Percentiles rank a stretch among this genome's conserved stretches.
Evolutionary conservation across 2,329 filamentous ascomycete species (phyloP).

Genomic region (Cadophora luteo-olivacea): DNA sequence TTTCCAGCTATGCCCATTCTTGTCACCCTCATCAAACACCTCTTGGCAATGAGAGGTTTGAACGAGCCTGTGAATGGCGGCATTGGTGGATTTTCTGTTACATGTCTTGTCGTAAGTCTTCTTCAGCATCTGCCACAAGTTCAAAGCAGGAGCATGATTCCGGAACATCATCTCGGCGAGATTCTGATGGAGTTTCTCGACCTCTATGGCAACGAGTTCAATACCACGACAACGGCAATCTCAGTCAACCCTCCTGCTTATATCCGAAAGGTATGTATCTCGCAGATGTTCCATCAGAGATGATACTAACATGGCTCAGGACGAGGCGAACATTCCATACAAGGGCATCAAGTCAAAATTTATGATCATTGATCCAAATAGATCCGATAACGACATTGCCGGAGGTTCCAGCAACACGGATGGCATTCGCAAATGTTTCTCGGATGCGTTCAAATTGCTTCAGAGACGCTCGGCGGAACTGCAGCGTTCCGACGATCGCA

Average conservation of each 20-base stretch:
- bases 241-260: slow-evolving; percentile 76
- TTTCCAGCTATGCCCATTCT: slow-evolving; percentile 88
- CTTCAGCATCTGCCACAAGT: slow-evolving; percentile 79
- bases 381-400: slow-evolving; percentile 83
- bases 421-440: slow-evolving; percentile 73
- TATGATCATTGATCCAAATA: slow-evolving; percentile 92
- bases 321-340: slow-evolving; percentile 51
- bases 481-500: slow-evolving; percentile 41
- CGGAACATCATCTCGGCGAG: slow-evolving; percentile 75
- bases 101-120: slow-evolving; percentile 90
- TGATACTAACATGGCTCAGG: slow-evolving; percentile 17
- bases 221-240: slow-evolving; percentile 74
- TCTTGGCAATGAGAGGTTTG: slow-evolving; percentile 84
- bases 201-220: slow-evolving; percentile 84
- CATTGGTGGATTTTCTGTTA: slow-evolving; percentile 91
- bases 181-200: slow-evolving; percentile 88
- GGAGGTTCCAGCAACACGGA: slow-evolving; percentile 78
- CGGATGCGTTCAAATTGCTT: slow-evolving; percentile 64
- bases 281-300: not conserved
- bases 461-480: slow-evolving; percentile 63
- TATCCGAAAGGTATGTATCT: slow-evolving; percentile 72
- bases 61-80: slow-evolving; percentile 93
- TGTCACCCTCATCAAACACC: slow-evolving; percentile 90
- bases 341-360: slow-evolving; percentile 66
- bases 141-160: slow-evolving; percentile 63